These are phyloP conservation scores for Spinellus fusiger DNA, from an alignment of 192 early-diverging fungal genomes.

Conservation along the genomic window DNA sequence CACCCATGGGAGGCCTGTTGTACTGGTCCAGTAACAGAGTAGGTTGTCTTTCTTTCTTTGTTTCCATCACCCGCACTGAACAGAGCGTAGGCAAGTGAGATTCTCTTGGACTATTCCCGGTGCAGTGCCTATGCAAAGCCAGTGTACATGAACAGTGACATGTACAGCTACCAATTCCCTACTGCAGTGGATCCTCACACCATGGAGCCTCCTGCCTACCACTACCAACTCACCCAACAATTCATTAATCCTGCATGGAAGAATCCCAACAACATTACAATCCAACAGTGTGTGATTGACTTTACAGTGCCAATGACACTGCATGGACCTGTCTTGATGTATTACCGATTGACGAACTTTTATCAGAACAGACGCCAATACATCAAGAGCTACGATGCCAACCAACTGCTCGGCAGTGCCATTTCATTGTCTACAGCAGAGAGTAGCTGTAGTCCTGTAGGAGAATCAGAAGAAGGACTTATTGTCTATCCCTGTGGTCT, in stretches of 20 bases:
- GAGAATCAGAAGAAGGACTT: slow-evolving; percentile 19
- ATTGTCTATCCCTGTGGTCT: slow-evolving; percentile 86
- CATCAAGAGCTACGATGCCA: slow-evolving; percentile 71
- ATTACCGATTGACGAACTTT: slow-evolving; percentile 94
- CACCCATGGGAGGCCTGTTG: slow-evolving; percentile 85
- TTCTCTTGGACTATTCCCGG: slow-evolving; percentile 42
- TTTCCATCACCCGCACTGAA: background rate
- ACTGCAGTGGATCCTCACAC: background rate
- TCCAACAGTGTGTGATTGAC: slow-evolving; percentile 58
- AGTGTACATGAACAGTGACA: slow-evolving; percentile 26
- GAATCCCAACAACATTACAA: slow-evolving; percentile 11
- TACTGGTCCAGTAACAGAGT: slow-evolving; percentile 60
- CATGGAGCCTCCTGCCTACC: slow-evolving; percentile 17
- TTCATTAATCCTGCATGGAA: slow-evolving; percentile 23
- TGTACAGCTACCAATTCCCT: slow-evolving; percentile 12
- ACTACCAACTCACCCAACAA: slow-evolving; percentile 4
- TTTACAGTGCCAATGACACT: slow-evolving; percentile 64
- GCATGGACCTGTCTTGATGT: slow-evolving; percentile 79
- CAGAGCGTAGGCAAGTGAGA: slow-evolving; percentile 36
- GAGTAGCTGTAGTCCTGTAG: slow-evolving; percentile 29
- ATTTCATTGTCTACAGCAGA: slow-evolving; percentile 26
- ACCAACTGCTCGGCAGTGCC: slow-evolving; percentile 62
- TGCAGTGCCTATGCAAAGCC: slow-evolving; percentile 21
- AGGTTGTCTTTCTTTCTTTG: background rate
- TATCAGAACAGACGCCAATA: slow-evolving; percentile 93